phyloP scores from a whole-genome alignment of 257 asterid genomes.

The Primulina eburnea region DNA sequence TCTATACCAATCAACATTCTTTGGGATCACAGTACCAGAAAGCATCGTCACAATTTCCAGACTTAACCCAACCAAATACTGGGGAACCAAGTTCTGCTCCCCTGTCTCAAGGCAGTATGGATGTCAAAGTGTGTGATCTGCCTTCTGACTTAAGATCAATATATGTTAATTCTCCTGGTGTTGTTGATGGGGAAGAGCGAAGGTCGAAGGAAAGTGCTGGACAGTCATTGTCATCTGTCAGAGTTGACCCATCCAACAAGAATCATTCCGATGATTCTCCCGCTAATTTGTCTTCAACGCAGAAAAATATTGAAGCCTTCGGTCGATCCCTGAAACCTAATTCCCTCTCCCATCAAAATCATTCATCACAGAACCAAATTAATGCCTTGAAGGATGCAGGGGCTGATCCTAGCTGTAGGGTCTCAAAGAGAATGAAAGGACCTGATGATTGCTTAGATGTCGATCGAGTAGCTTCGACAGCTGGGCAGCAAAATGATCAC shows the following conservation, averaged over 20 bases:
- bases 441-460: constrained; percentile 40
- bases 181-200: constrained; percentile 38
- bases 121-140: constrained; percentile 29
- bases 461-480: constrained; percentile 31
- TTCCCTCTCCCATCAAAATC: constrained; percentile 46
- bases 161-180: constrained; percentile 36
- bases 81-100: constrained; percentile 52
- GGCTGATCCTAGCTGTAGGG: constrained; percentile 52
- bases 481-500: constrained; percentile 42
- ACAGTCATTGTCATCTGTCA: constrained; percentile 30
- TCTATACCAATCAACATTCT: constrained; percentile 42
- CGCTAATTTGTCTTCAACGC: constrained; percentile 55
- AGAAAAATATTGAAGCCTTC: constrained; percentile 70
- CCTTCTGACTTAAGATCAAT: constrained; percentile 25
- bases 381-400: constrained; percentile 44
- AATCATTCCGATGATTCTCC: constrained; percentile 52
- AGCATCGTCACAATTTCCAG: constrained; percentile 36
- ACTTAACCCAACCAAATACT: constrained; percentile 41
- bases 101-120: constrained; percentile 29
- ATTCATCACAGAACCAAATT: constrained; percentile 55
- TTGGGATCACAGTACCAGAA: constrained; percentile 36
- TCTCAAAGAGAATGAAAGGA: constrained; percentile 62
- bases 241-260: constrained; percentile 28
- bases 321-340: constrained; percentile 77
- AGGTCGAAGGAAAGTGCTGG: constrained; percentile 38